Conservation (phyloP, 1,284 basidiomycete genomes). For the Dichomitus squalens region DNA sequence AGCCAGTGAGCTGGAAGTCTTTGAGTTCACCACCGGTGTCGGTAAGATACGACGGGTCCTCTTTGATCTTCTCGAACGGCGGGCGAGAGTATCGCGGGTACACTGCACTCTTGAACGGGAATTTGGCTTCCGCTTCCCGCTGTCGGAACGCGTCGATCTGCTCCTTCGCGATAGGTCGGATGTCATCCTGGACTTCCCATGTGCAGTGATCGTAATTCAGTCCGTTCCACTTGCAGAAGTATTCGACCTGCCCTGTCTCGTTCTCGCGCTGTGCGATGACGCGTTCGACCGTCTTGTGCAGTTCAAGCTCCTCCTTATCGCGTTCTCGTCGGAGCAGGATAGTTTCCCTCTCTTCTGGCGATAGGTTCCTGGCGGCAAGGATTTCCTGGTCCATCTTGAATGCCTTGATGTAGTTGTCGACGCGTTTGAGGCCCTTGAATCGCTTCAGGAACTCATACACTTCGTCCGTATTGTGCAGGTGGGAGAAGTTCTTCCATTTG, state of each 20-base stretch:
- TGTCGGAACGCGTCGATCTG: conserved; percentile 83
- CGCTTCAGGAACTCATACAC: conserved; percentile 94
- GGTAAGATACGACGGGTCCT: conserved; percentile 89
- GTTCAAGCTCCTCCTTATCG: conserved; percentile 87
- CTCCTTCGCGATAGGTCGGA: conserved; percentile 71
- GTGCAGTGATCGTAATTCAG: conserved; percentile 96
- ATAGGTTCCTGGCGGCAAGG: conserved; percentile 67
- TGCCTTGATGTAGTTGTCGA: conserved; percentile 98
- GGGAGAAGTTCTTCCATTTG: conserved; percentile 95
- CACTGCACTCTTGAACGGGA: conserved; percentile 83
- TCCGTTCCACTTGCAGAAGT: conserved; percentile 97
- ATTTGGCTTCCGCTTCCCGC: conserved; percentile 79
- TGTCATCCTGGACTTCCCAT: conserved; percentile 89
- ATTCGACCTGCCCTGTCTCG: conserved; percentile 74
- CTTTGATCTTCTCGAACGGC: conserved; percentile 81
- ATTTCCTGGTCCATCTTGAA: conserved; percentile 77
- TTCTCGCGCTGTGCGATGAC: conserved; percentile 85
- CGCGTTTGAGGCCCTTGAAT: conserved; percentile 92
- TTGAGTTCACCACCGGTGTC: conserved; percentile 85
- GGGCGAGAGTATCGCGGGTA: conserved; percentile 80
- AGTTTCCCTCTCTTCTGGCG: conserved; percentile 89
- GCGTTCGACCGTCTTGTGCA: conserved; percentile 91
- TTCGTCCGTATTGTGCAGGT: conserved; percentile 96
- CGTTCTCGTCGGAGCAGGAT: conserved; percentile 90
- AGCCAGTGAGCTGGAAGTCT: conserved; percentile 97